Percentiles rank a stretch among this genome's conserved stretches.
Conservation (phyloP, 2,329 filamentous ascomycete species). For the Coniella lustricola region DNA sequence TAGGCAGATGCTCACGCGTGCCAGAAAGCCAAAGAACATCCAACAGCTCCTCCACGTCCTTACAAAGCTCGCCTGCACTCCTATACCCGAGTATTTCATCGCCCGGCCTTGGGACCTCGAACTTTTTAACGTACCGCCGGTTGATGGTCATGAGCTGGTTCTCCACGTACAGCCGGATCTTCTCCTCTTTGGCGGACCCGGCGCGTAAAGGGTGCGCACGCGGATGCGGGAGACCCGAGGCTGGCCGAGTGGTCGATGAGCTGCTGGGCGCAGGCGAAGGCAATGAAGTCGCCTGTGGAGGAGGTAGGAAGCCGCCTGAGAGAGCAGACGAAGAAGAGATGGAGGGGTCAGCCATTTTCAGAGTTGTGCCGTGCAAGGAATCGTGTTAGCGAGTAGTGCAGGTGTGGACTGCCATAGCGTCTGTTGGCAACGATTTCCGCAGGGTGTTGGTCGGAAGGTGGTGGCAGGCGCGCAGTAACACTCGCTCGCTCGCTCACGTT, state of each 20-base stretch:
- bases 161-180: constrained; percentile 51
- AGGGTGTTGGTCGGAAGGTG: no score
- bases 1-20: constrained; percentile 60
- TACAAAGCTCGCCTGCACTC: constrained; percentile 62
- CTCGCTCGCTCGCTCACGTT: no score
- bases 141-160: constrained; percentile 45
- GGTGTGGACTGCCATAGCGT: constrained; percentile 8
- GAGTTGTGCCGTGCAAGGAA: no score
- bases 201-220: constrained; percentile 44
- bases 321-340: neutral
- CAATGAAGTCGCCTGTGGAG: constrained; percentile 26
- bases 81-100: constrained; percentile 47
- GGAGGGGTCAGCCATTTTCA: constrained; percentile 22
- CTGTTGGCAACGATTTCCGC: neutral
- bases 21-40: constrained; percentile 82
- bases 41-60: constrained; percentile 66
- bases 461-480: no score
- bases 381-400: neutral
- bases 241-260: constrained; percentile 31
- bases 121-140: constrained; percentile 55
- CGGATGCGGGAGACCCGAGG: constrained; percentile 46
- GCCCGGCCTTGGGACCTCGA: constrained; percentile 35
- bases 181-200: constrained; percentile 54
- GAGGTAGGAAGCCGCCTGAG: constrained; percentile 46
- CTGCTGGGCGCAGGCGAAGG: constrained; percentile 50